Base-by-base conservation (phyloP, 345 rosid species). In the Orychophragmus violaceus region DNA sequence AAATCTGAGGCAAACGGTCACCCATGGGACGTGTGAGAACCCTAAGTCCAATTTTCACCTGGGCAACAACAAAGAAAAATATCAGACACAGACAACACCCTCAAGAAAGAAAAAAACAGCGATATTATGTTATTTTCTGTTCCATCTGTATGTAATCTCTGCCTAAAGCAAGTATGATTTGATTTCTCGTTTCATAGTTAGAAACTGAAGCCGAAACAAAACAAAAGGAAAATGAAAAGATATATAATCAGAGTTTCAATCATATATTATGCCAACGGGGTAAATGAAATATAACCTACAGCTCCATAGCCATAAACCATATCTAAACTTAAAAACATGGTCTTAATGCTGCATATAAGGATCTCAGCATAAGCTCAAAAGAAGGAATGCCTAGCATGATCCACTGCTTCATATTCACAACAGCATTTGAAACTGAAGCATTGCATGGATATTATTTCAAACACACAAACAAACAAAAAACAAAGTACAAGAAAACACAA, bases 31-130 rank as follows among this genome's bases (percentile, higher is more conserved):
- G 96, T 25, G 89, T 85, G 50, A 87, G 92, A 68, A 91, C 95
- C 51, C 96, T 86, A 62, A 91, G 95, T 36, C 90, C 95, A 74
- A 89, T 87, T 69, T 65, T 83, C 46, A 91, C 98, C 98, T 91
- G 78, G 30, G 33, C 18, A 41, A 41, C 46, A 41, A 41, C 46
- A 41, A 16, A 41, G 0, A 16, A 41, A 41, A 1, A 41, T 2
- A 41, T 41, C 46, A 41, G 19, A 41, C 46, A 41, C 46, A 39
- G 3, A n/a, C 18, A 13, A 8, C 11, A 30, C 35, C 35, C 17
- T n/a, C n/a, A n/a, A n/a, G n/a, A n/a, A n/a, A n/a, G n/a, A n/a
- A n/a, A n/a, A 37, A 6, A 6, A 2, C 46, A 41, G 46, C 6
- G 46, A 41, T 19, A 41, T 3, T 16, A 14, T 6, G 46, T 14